Base-by-base conservation (phyloP, 2,329 filamentous ascomycete species). In the Rhynchosporium secalis region DNA sequence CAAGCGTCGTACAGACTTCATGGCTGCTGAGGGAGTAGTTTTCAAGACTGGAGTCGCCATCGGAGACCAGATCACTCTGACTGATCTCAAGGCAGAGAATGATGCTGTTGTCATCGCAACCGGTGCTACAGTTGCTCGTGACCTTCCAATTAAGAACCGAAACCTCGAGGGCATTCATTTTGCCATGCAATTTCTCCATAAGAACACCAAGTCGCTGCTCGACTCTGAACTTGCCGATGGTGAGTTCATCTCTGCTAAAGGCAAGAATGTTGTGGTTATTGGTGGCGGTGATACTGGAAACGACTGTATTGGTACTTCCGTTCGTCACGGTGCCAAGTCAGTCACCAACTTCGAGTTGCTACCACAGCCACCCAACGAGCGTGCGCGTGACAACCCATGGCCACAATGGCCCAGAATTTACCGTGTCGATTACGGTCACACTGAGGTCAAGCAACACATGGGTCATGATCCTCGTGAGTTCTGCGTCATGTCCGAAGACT, bases 401-500 rank as follows among this genome's bases (percentile, higher is more conserved):
- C 94, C 94, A 9, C 94, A 97, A 79, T 98, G 94, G 93, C 94
- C 94, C 62, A 91, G 93, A 72, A 93, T 97, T 76, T 97, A 96
- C 84, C 92, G 94, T 71, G 91, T 97, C n/a, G 94, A 98, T 78
- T 98, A 98, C 74, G 94, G 94, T 61, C 94, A 98, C 81, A 89
- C 89, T 15, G 94, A 98, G 78, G 94, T 97, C 72, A 92, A 94
- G 77, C 92, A 94, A 70, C 93, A 97, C 81, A 94, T 93, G 81
- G 94, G 94, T 78, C 93, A 93, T 76, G 94, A 97, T 73, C 94
- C 94, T 62, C 92, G 94, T 71, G 94, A 97, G 80, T 98, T 90
- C 83, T 97, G 93, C 80, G 92, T 98, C 79, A 96, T 97, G 92
- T 96, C 92, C 20, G 94, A 96, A 80, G 91, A 96, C 72, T 98